Base-by-base conservation (phyloP, 1,284 basidiomycete genomes). In the Ganoderma meredithae region DNA sequence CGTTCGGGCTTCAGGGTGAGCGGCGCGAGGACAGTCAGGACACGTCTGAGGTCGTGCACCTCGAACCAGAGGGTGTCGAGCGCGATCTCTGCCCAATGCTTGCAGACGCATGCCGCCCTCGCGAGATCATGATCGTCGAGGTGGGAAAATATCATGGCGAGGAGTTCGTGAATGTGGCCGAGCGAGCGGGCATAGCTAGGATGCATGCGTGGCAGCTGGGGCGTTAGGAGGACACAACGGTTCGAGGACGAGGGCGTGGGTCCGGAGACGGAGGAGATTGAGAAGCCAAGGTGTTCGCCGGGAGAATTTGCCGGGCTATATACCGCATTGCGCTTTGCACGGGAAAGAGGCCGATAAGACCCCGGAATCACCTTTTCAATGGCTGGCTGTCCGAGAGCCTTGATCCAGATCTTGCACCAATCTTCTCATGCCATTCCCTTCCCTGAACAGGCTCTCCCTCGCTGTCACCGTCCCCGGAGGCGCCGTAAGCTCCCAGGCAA, bases 11-110 rank as follows among this genome's bases (percentile, higher is more conserved):
- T 72, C 58, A 70, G 65, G 17, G 67, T 59, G 43, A 85, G 75
- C 5, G 85, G 83, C 27, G 78, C 78, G 2, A 91, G 82, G 3
- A 88, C 71, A 41, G 77, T 76, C 60, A 90, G 81, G 8, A 92
- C 78, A 12, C 78, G 78, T 36, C 79, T 66, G 4, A 89, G 74
- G 72, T 86, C 76, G 62, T 69, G 61, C 19, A 79, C 73, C 49
- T 75, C 73, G 36, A 69, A 68, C 78, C 78, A 79, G 22, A 76
- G 66, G 12, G 62, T 25, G 65, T 78, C 77, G 33, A 78, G 72
- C 13, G 77, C 77, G 41, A 76, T 71, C 7, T 77, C 76, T 4
- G 75, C 71, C 78, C 78, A 79, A 36, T 66, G 71, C 33, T 69
- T 74, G 68, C 67, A 76, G 39, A 78, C 78, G 39, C 73, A 69